Conservation (phyloP, 768 basidiomycete genomes). For the Kwoniella heveanensis region DNA sequence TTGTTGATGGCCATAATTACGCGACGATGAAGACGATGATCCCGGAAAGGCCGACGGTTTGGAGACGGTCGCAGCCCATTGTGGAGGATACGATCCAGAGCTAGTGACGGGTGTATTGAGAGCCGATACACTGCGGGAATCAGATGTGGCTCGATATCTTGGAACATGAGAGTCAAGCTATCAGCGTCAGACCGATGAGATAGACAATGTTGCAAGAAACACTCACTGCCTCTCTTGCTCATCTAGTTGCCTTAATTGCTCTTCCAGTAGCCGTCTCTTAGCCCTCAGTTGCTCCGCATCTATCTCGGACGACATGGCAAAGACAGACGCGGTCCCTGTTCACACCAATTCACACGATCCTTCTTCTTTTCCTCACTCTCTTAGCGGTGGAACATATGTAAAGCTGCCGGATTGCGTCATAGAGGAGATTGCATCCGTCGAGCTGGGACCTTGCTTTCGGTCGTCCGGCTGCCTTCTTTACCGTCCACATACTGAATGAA, state of each 20-base stretch:
- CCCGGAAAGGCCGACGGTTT: constrained; percentile 1
- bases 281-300: constrained; percentile 20
- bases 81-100: constrained; percentile 14
- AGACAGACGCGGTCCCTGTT: too few species aligned
- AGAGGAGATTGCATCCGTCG: too few species aligned
- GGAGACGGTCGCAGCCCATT: constrained; percentile 12
- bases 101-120: constrained; percentile 12
- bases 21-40: constrained; percentile 5
- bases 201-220: neutral
- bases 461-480: too few species aligned
- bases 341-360: too few species aligned
- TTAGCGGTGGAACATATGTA: too few species aligned
- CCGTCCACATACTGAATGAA: too few species aligned
- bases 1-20: too few species aligned
- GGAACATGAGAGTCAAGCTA: too few species aligned
- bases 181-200: too few species aligned
- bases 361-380: too few species aligned
- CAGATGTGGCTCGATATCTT: neutral
- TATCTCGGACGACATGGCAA: neutral
- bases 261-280: constrained; percentile 24
- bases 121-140: neutral
- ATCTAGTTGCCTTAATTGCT: constrained; percentile 32
- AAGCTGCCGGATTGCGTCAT: too few species aligned
- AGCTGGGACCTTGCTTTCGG: too few species aligned
- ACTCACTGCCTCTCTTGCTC: constrained; percentile 32